Base-by-base conservation (phyloP, 352 stramenopile species). In the Phytophthora pluvialis region DNA sequence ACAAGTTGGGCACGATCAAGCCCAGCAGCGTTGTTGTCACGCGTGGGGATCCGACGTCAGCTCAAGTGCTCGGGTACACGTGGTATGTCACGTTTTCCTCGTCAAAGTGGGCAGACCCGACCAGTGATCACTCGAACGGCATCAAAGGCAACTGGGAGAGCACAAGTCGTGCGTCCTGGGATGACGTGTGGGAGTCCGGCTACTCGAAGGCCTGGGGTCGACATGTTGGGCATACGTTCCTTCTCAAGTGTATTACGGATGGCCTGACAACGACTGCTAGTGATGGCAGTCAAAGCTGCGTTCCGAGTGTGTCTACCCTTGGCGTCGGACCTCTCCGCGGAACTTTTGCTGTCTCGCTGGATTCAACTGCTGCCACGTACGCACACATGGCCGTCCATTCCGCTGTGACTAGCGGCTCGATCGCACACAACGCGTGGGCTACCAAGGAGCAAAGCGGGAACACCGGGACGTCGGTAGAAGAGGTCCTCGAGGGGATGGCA, bases 181-280 rank as follows among this genome's bases (percentile, higher is more conserved):
- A 86, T 35, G 94, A 98, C 55, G 91, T 91, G 18, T 99, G 97
- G 97, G 85, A 88, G 26, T 93, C 90, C 0, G 88, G 89, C 0
- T 98, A 98, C 74, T 98, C 94, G 2, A 98, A 98, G 67, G 93
- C 91, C 4, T 99, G 97, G 97, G 97, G 97, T 1, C 96, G 95
- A 15, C 98, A 99, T 59, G 94, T 98, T 3, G 97, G 97, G 0
- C 86, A 96, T 32, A 81, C 98, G 39, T 72, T 84, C 12, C 47
- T 61, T 15, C 54, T 94, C 1, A 57, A 67, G 16, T 95, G 87
- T 46, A 74, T 90, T 52, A 73, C 81, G n/a, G 78, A 83, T 36
- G 80, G 83, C 0, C 52, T 95, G 29, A 90, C 80, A 9, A 91
- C 80, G 4, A 80, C 81, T 9, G 75, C 81, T 4, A 88, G 52